Base-by-base conservation (phyloP, 2,329 filamentous ascomycete species). In the Polytolypa hystricis region DNA sequence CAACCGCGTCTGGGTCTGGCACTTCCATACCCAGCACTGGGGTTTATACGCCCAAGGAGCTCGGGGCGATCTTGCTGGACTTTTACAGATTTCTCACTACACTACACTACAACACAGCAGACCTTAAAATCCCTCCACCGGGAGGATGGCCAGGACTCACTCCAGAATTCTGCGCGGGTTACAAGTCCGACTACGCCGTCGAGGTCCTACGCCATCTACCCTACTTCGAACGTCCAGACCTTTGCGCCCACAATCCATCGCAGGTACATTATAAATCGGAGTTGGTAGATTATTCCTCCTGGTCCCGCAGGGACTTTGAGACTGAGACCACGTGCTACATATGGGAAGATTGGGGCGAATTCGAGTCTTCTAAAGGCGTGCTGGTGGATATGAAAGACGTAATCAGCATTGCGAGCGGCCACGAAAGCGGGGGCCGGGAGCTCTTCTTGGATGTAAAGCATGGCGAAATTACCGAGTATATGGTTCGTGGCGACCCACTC, bases 1-100 rank as follows among this genome's bases (percentile, higher is more conserved):
- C n/a, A n/a, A n/a, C n/a, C n/a, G n/a, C n/a, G n/a, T n/a, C n/a
- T n/a, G n/a, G n/a, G n/a, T n/a, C n/a, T n/a, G n/a, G n/a, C n/a
- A n/a, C n/a, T n/a, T n/a, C n/a, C n/a, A n/a, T n/a, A n/a, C n/a
- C n/a, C n/a, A n/a, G n/a, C n/a, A n/a, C n/a, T n/a, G n/a, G n/a
- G n/a, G n/a, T n/a, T n/a, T n/a, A 33, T 33, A 33, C 31, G 16
- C 17, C 30, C 30, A 19, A 33, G 16, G 31, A 33, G 17, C 15
- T 33, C 17, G 31, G 3, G 11, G 31, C 8, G 16, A 33, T 33
- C 10, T 20, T 33, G 16, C 31, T 33, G 7, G 31, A 33, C 23
- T 33, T 20, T 14, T 28, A 26, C 17, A 26, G 10, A n/a, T 28
- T 35, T 28, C 20, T 35, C 23, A 28, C 23, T 11, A 35, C 5